phyloP scores from a whole-genome alignment of 768 basidiomycete species.

The Auricularia heimuer region DNA sequence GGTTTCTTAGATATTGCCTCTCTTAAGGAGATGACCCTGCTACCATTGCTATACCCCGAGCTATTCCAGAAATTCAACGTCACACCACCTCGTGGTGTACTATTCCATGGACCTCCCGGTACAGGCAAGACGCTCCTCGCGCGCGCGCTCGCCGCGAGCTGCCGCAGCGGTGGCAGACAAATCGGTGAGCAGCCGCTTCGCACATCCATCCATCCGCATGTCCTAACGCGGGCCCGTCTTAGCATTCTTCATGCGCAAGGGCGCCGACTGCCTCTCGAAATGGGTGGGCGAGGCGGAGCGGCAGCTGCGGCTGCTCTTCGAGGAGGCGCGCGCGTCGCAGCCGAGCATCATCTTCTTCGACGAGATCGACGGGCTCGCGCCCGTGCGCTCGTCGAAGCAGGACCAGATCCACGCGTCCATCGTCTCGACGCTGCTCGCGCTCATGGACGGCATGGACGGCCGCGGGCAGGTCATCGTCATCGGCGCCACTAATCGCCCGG shows the following conservation, averaged over 20 bases:
- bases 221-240: too few relatives aligned
- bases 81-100: conserved; percentile 90
- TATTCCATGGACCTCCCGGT: conserved; percentile 98
- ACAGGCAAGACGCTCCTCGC: conserved; percentile 95
- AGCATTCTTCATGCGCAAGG: conserved; percentile 99
- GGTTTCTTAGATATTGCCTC: conserved; percentile 72
- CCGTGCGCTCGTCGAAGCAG: conserved; percentile 95
- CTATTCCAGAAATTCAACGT: conserved; percentile 90
- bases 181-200: conserved; percentile 52
- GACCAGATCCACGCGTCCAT: conserved; percentile 99
- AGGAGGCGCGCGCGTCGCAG: conserved; percentile 86
- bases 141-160: conserved; percentile 87
- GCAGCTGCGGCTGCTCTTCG: conserved; percentile 88
- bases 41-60: conserved; percentile 92
- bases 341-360: conserved; percentile 99
- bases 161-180: conserved; percentile 73
- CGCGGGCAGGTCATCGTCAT: conserved; percentile 35
- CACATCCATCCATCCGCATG: conserved; percentile 18
- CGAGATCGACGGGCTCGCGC: conserved; percentile 97
- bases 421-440: conserved; percentile 86
- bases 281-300: conserved; percentile 99
- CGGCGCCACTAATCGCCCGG: conserved; percentile 90
- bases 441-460: conserved; percentile 99
- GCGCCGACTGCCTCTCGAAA: conserved; percentile 94
- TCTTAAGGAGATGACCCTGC: conserved; percentile 95